A percentile compares a stretch with the other conserved stretches of the same genome.
Conservation (phyloP, 2,329 filamentous ascomycete genomes). For the Fusarium brachygibbosum region DNA sequence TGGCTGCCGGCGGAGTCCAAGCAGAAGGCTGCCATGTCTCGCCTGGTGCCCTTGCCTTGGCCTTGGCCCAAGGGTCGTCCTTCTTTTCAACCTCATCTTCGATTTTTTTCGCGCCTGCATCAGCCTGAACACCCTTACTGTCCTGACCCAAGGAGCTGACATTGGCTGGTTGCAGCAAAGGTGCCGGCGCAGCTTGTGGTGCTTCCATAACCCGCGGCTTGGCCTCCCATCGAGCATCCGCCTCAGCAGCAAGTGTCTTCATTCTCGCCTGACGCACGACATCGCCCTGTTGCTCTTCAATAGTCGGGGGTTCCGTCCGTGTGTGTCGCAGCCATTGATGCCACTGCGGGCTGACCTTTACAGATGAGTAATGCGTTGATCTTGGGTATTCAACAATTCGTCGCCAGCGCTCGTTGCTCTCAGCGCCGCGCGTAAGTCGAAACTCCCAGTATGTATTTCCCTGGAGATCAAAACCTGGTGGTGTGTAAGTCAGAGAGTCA, state of each 20-base stretch:
- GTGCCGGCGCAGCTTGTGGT: constrained; percentile 41
- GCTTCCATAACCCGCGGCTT: constrained; percentile 66
- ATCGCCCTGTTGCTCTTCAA: constrained; percentile 70
- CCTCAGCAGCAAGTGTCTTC: constrained; percentile 69
- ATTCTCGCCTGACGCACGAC: constrained; percentile 66
- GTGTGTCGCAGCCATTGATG: constrained; percentile 77
- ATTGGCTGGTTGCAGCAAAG: constrained; percentile 30
- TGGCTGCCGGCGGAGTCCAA: constrained; percentile 67
- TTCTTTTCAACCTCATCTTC: constrained; percentile 32
- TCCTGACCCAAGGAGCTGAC: constrained; percentile 15
- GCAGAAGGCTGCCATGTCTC: constrained; percentile 77
- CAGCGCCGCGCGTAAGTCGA: constrained; percentile 61
- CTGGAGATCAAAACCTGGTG: constrained; percentile 71
- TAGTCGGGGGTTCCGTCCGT: constrained; percentile 65
- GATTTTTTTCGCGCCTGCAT: constrained; percentile 10
- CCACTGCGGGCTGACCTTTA: constrained; percentile 72
- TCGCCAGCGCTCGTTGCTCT: constrained; percentile 63
- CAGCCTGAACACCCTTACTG: constrained; percentile 11
- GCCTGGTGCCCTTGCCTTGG: constrained; percentile 62
- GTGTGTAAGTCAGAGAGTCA: constrained; percentile 39
- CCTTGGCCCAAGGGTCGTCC: constrained; percentile 71
- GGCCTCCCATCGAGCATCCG: constrained; percentile 74
- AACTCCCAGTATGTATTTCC: constrained; percentile 80
- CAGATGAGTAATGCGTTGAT: constrained; percentile 66
- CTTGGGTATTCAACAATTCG: constrained; percentile 73